Conservation (phyloP, 805 yeast species). For the Schizosaccharomyces osmophilus region DNA sequence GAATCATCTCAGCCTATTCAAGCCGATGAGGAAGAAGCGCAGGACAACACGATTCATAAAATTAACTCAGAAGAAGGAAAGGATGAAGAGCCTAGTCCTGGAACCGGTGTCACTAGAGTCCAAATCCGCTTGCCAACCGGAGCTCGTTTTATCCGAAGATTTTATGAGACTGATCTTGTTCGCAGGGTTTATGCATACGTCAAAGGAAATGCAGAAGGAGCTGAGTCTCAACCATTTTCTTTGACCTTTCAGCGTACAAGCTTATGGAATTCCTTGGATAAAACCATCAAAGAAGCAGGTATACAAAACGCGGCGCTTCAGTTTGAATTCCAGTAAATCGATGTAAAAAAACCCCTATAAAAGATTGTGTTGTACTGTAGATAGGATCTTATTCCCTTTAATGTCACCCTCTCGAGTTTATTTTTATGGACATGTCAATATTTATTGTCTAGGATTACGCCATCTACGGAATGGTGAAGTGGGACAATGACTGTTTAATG, state of each 20-base stretch:
- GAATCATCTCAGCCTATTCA: conserved; percentile 1
- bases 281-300: conserved; percentile 48
- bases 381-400: too few relatives aligned
- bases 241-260: conserved; percentile 34
- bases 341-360: too few relatives aligned
- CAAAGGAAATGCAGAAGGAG: conserved; percentile 29
- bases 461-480: too few relatives aligned
- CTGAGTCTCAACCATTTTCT: conserved; percentile 26
- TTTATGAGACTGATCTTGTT: conserved; percentile 35
- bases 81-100: conserved; percentile 32
- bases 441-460: too few relatives aligned
- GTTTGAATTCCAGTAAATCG: conserved; percentile 21
- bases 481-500: too few relatives aligned
- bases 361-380: too few relatives aligned
- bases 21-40: conserved; percentile 5
- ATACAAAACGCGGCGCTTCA: conserved; percentile 60
- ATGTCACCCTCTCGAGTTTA: too few relatives aligned
- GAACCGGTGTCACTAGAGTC: conserved; percentile 39
- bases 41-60: conserved; percentile 19
- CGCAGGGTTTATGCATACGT: conserved; percentile 35
- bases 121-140: conserved; percentile 73
- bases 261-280: conserved; percentile 27
- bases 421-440: too few relatives aligned
- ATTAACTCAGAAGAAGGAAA: conserved; percentile 28
- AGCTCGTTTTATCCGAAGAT: conserved; percentile 50